Base-by-base conservation (phyloP, 148 eudicot species). In the Suaeda aralocaspica region DNA sequence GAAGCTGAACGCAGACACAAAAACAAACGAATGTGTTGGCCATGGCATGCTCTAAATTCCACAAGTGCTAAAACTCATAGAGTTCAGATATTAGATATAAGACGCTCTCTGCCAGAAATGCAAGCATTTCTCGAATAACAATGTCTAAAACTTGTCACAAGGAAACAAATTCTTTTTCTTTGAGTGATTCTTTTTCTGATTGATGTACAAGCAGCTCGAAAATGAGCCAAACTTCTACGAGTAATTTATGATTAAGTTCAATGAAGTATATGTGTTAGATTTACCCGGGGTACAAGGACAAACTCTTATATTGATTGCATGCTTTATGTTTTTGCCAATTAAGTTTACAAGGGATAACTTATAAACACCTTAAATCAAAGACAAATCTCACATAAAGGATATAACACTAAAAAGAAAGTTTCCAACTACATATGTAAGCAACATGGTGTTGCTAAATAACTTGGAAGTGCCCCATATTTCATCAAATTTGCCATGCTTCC, bases 1-100 rank as follows among this genome's bases (percentile, higher is more conserved):
- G 86, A 82, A 70, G 70, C 64, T 18, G 90, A 83, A 58, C 78
- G 59, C 50, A 69, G 66, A 59, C 85, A 78, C n/a, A 74, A 69
- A 52, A 66, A 64, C 21, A 76, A 53, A 39, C 84, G 66, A 10
- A 64, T 81, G 45, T 89, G 94, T 21, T 89, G 94, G 88, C 90
- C 94, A 59, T 86, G 86, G 86, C 81, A 67, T 57, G 76, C 75
- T 22, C 76, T 79, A 71, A 84, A 64, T 58, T 62, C 77, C n/a
- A n/a, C n/a, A n/a, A n/a, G n/a, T n/a, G n/a, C n/a, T n/a, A n/a
- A n/a, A 57, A 67, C 59, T 41, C 14, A 39, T 58, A 76, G 81
- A 46, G 48, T 51, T 51, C 69, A 50, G 60, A 75, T 65, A 68
- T 58, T 55, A 11, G 79, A 71, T 77, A 69, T 58, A 19, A 82